Evolutionary conservation across 768 basidiomycete genomes (phyloP).

Genomic region (Macrolepiota albuminosa): DNA sequence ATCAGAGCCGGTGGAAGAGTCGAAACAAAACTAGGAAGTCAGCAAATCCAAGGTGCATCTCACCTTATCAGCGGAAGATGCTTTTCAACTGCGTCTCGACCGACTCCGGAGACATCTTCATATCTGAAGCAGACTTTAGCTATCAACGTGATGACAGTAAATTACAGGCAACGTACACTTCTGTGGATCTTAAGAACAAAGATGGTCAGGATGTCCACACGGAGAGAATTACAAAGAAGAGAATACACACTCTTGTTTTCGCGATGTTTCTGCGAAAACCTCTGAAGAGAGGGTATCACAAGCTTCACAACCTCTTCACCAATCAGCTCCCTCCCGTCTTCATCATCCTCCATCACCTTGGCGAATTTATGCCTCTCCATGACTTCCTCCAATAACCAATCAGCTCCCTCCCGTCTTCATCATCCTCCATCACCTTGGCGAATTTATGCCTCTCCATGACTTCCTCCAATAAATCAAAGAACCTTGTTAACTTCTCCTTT

Average conservation of each 20-base stretch:
- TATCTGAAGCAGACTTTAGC: conserved; percentile 44
- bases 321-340: conserved; percentile 50
- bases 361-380: conserved; percentile 70
- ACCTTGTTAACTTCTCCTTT: conserved; percentile 80
- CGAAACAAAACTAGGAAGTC: neutral
- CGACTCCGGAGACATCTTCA: conserved; percentile 71
- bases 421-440: conserved; percentile 67
- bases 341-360: conserved; percentile 68
- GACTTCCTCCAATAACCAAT: conserved; percentile 71
- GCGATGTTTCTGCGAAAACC: conserved; percentile 69
- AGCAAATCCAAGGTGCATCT: neutral
- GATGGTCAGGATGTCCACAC: conserved; percentile 1
- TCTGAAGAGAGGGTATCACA: conserved; percentile 68
- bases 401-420: conserved; percentile 50
- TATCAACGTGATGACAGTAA: neutral
- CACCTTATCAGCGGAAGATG: conserved; percentile 40
- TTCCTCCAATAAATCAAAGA: conserved; percentile 79
- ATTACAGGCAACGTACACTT: conserved; percentile 48
- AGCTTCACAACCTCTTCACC: conserved; percentile 74
- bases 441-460: conserved; percentile 70
- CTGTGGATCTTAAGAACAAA: conserved; percentile 49
- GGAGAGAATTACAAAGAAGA: neutral
- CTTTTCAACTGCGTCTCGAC: conserved; percentile 66
- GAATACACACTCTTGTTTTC: conserved; percentile 70
- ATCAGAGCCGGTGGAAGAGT: neutral